Evolutionary conservation across 345 rosid species (phyloP), one percentile per base, ranked within the genome.

Genomic region (Chamaenerion angustifolium): DNA sequence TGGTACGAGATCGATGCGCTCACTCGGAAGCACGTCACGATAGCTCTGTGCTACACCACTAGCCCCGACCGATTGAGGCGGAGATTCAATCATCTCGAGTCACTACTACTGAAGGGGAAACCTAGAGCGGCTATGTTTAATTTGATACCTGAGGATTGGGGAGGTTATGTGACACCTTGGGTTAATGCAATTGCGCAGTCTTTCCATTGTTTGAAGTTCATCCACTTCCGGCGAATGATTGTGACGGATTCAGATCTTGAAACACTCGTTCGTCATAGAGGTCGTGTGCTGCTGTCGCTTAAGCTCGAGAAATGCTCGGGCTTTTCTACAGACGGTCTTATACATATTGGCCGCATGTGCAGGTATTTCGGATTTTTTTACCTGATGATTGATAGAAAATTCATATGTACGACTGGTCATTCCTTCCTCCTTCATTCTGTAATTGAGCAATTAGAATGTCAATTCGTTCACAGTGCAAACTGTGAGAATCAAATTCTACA

Each of bases 221-320:
- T 87, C 48, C 96, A 93, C 52, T 85, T 88, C 49, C 55, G 90
- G 42, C 61, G 99, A 56, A 93, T 88, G 99, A 80, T 85, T 45
- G 90, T 88, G 3, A 61, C 45, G 4, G 99, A 93, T 27, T 71
- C 77, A 62, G 96, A 88, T 81, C 88, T 93, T 31, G 81, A 72
- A 61, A 37, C 69, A 12, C 64, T 93, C 15, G 85, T 84, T 4
- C 54, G 1, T 23, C 54, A 82, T 0, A 65, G 81, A 15, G 76
- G 77, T 11, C 71, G 43, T 45, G 69, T 65, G 37, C 71, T 93
- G 31, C 75, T 58, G 43, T 68, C 59, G 16, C 71, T 88, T 58
- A 85, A 79, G 70, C 88, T 93, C 16, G 99, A 93, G 48, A 88
- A 77, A 55, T 93, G 99, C 65, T 87, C 83, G 12, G 99, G 94